Conservation (phyloP, 139 green algal genomes). For the Picochlorum sp. region DNA sequence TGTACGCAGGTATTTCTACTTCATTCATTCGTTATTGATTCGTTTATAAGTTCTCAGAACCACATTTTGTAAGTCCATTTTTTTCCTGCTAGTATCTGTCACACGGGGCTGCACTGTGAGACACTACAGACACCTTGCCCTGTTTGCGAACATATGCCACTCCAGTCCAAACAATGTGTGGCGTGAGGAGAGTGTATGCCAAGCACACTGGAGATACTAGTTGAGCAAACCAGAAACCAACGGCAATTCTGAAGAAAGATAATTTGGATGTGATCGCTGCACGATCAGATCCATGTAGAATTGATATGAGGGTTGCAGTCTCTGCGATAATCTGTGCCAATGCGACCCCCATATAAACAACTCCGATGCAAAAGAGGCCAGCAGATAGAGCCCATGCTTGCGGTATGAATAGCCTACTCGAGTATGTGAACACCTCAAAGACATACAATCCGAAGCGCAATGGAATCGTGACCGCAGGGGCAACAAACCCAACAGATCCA, state of each 20-base stretch:
- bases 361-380: conserved; percentile 10
- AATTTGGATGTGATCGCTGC: background rate
- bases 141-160: conserved; percentile 34
- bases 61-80: background rate
- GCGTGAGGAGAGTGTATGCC: conserved; percentile 30
- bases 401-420: background rate
- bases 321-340: conserved; percentile 35
- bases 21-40: conserved; percentile 1
- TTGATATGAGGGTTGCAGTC: background rate
- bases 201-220: conserved; percentile 35
- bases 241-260: conserved; percentile 5
- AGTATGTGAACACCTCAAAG: background rate
- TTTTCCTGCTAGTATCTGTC: background rate
- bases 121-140: conserved; percentile 19
- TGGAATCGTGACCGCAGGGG: conserved; percentile 11
- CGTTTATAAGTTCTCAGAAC: background rate
- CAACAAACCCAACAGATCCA: conserved; percentile 53
- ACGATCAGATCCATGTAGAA: background rate
- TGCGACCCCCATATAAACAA: conserved; percentile 10
- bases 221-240: conserved; percentile 21
- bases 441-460: background rate
- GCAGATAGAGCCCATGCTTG: too few relatives aligned
- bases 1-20: too few relatives aligned
- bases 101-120: background rate
- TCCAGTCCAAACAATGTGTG: conserved; percentile 33